Evolutionary conservation across 2,329 filamentous ascomycete species (phyloP), one percentile per base, ranked within the genome.

Genomic region (Endothia cerciana): DNA sequence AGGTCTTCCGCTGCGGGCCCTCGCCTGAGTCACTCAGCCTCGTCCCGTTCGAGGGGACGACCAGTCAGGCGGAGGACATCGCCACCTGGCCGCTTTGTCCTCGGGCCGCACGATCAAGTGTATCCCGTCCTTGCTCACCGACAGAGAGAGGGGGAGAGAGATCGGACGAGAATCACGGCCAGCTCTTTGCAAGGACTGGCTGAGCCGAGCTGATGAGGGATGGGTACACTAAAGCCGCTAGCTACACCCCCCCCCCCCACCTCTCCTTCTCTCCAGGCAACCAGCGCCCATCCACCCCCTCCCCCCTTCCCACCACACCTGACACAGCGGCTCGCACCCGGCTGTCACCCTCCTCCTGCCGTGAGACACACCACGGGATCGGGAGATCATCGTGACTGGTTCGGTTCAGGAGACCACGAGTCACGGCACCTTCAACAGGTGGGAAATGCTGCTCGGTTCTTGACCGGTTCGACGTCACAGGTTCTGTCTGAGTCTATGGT

Each of bases 281-380:
- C 15, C 22, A 51, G 7, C 25, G 47, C 22, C 47, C 28, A 15
- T 22, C 25, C 15, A 65, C 30, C 7, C 11, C 30, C 17, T 4
- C 28, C 28, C 28, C 30, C 28, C 51, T 28, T 53, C 47, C 25
- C 13, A 15, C 49, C 49, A 33, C 51, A 55, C 51, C 51, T 55
- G 15, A 36, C 11, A 19, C 51, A 55, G 30, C 51, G 51, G 51
- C 30, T 55, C 51, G 51, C 30, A 55, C 10, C 51, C 51, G 51
- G 22, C 47, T 11, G 22, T 28, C 25, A 28, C 22, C 47, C 13
- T 28, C 28, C 17, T 33, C 13, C 51, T 55, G 6, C 28, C 15
- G 30, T 36, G 28, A 30, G 30, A 30, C 51, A 55, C 30, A 55
- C 51, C 30, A 36, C 30, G 6, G 10, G 30, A 36, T 7, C 19